phyloP scores from a whole-genome alignment of 164 flowering plant genomes.

The Stephania yunnanensis region DNA sequence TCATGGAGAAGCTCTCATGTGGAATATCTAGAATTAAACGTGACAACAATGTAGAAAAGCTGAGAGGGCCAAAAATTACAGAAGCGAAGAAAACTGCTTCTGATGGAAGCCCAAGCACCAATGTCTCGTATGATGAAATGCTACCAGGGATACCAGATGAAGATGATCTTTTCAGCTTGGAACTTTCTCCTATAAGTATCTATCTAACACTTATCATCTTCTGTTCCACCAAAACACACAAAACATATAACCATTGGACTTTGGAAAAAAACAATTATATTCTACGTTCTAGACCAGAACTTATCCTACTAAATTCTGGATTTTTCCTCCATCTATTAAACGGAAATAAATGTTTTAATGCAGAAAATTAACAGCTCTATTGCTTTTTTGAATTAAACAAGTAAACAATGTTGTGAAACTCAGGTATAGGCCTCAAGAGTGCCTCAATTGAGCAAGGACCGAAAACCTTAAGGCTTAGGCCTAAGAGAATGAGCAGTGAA shows the following conservation, averaged over 20 bases:
- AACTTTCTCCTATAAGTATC: conserved; percentile 26
- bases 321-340: neutral
- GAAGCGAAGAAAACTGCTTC: conserved; percentile 4
- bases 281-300: neutral
- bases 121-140: conserved; percentile 49
- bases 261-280: neutral
- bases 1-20: conserved; percentile 47
- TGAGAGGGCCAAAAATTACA: conserved; percentile 32
- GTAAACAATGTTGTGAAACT: neutral
- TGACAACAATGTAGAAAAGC: conserved; percentile 33
- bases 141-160: conserved; percentile 37
- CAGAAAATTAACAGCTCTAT: neutral
- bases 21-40: conserved; percentile 49
- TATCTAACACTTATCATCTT: neutral
- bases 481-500: no score
- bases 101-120: conserved; percentile 13
- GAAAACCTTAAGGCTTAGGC: no score
- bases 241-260: neutral
- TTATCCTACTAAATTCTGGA: neutral
- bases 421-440: no score
- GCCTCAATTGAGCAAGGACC: no score
- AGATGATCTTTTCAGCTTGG: conserved; percentile 31
- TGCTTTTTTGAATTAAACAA: neutral
- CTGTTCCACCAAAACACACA: neutral
- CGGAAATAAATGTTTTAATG: neutral